These are phyloP conservation scores for Cocos nucifera DNA, from an alignment of 176 grass and related monocot genomes.

Conservation along the genomic window DNA sequence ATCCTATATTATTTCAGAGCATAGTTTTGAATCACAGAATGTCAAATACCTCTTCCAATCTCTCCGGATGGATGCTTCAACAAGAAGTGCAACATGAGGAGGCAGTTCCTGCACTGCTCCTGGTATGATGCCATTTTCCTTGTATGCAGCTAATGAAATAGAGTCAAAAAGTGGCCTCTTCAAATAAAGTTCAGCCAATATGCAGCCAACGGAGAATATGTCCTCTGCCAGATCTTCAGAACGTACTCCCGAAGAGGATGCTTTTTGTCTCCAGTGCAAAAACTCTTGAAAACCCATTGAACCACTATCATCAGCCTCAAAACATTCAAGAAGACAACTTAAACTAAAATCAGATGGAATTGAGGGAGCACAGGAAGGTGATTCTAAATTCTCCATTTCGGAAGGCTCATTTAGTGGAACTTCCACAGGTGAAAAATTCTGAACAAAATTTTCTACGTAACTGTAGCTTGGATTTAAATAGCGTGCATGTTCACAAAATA, in stretches of 20 bases:
- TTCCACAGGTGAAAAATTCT: constrained; percentile 26
- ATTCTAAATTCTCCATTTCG: constrained; percentile 21
- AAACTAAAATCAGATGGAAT: constrained; percentile 51
- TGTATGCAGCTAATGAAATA: constrained; percentile 69
- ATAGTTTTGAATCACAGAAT: too few relatives aligned
- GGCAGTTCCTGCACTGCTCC: constrained; percentile 57
- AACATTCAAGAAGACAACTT: constrained; percentile 57
- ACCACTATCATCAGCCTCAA: constrained; percentile 57
- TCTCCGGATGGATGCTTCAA: constrained; percentile 74
- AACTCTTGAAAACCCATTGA: constrained; percentile 63
- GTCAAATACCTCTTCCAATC: constrained; percentile 71
- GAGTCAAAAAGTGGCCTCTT: constrained; percentile 75
- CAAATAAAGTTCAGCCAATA: constrained; percentile 78
- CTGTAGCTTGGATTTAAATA: constrained; percentile 59
- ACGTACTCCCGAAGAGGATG: constrained; percentile 30
- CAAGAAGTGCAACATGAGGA: constrained; percentile 65
- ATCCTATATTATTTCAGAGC: too few relatives aligned
- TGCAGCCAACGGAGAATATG: constrained; percentile 83
- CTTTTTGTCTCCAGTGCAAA: constrained; percentile 57
- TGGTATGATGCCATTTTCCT: constrained; percentile 58
- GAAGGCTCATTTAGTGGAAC: constrained; percentile 13
- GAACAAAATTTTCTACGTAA: constrained; percentile 30
- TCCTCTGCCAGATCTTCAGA: constrained; percentile 48
- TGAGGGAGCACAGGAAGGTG: constrained; percentile 12
- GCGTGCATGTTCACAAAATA: constrained; percentile 61